A percentile compares a stretch with the other conserved stretches of the same genome.
These are phyloP conservation scores for Cucumis cinereus DNA, from an alignment of 306 rosid genomes.

Conservation along the genomic window DNA sequence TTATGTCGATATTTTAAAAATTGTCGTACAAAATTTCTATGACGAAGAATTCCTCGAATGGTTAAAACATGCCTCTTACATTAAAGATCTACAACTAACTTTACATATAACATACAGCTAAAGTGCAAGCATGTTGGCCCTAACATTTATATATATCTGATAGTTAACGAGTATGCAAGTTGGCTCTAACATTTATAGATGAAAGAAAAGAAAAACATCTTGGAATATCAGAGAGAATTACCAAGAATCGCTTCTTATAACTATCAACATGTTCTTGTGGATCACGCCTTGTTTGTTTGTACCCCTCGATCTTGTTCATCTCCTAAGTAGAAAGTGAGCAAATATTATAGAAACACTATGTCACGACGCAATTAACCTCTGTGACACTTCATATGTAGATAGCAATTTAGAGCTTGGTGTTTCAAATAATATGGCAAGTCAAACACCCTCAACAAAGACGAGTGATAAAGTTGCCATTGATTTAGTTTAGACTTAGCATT, in stretches of 20 bases:
- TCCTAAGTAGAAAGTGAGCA: conserved; percentile 18
- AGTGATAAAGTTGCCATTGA: neutral
- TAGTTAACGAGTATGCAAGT: neutral
- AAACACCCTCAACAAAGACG: neutral
- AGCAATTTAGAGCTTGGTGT: neutral
- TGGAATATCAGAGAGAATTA: neutral
- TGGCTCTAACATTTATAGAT: neutral
- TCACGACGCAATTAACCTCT: neutral
- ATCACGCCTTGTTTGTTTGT: conserved; percentile 37
- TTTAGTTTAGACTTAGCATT: neutral
- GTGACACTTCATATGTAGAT: neutral
- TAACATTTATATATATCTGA: too few species aligned
- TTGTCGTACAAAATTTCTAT: neutral
- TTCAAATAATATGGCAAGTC: neutral
- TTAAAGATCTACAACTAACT: neutral
- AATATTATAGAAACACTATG: neutral
- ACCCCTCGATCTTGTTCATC: conserved; percentile 43
- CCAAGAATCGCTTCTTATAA: conserved; percentile 51
- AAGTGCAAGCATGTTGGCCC: too few species aligned
- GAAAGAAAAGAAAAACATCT: too few species aligned
- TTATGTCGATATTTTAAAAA: neutral
- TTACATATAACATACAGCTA: neutral
- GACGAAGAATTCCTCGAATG: neutral
- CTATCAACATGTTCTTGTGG: conserved; percentile 45
- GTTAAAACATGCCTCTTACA: neutral